Conservation (phyloP, 2,329 filamentous ascomycete genomes). For the Claviceps africana region DNA sequence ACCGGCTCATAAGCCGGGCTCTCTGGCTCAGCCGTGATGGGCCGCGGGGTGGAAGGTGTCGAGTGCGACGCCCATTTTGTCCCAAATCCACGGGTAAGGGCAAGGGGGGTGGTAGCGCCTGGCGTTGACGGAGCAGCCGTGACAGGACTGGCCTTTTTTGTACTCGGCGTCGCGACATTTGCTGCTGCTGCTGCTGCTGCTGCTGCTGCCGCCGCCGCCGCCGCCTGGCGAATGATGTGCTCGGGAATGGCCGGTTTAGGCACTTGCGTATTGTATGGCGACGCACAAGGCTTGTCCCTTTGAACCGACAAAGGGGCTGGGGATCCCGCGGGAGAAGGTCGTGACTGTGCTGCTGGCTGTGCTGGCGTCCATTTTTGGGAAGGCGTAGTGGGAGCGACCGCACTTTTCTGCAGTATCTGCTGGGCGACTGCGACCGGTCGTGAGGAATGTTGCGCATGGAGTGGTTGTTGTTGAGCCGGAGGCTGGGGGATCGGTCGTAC, state of each 20-base stretch:
- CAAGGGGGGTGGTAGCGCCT: slow-evolving; percentile 14
- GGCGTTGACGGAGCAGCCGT: slow-evolving; percentile 23
- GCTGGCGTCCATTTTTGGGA: slow-evolving; percentile 20
- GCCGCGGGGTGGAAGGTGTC: slow-evolving; percentile 43
- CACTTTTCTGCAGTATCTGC: slow-evolving; percentile 13
- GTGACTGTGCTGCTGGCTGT: slow-evolving; percentile 11
- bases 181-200: slow-evolving; percentile 12
- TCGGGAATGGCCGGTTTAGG: slow-evolving; percentile 26
- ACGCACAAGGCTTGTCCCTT: slow-evolving; percentile 16
- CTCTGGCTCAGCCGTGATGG: slow-evolving; percentile 22
- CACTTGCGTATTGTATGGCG: slow-evolving; percentile 18
- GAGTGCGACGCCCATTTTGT: slow-evolving; percentile 46
- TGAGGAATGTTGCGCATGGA: slow-evolving; percentile 8
- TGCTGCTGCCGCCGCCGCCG: slow-evolving; percentile 15
- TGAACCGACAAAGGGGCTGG: slow-evolving; percentile 13
- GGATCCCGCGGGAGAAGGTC: slow-evolving; percentile 13
- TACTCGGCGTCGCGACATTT: slow-evolving; percentile 11
- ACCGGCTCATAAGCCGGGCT: slow-evolving; percentile 45
- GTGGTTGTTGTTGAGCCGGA: slow-evolving; percentile 13
- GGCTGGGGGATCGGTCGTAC: slow-evolving; percentile 19
- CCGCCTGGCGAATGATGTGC: slow-evolving; percentile 26
- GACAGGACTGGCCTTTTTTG: slow-evolving; percentile 18
- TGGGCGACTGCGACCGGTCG: slow-evolving; percentile 21
- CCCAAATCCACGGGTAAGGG: slow-evolving; percentile 26
- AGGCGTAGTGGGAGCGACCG: slow-evolving; percentile 10